Conservation (phyloP, 495 filamentous ascomycete genomes). For the Aspergillus kassunensis region DNA sequence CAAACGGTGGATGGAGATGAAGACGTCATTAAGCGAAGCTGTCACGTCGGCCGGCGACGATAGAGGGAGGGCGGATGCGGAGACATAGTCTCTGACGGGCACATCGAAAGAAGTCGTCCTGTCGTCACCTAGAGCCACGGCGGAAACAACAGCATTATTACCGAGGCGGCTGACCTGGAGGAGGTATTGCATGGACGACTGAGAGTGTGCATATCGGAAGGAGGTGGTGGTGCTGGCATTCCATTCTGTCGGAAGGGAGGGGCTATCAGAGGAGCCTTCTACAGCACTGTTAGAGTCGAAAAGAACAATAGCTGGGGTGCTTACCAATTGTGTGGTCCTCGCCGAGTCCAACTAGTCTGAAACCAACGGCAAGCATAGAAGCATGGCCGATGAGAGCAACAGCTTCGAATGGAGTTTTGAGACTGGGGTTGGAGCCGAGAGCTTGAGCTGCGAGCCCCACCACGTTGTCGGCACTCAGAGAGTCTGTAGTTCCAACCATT, state of each 20-base stretch:
- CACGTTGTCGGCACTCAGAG: slow-evolving; percentile 27
- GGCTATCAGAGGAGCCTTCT: slow-evolving; percentile 49
- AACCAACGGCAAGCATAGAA: slow-evolving; percentile 74
- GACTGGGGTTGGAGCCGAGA: slow-evolving; percentile 37
- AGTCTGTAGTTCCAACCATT: slow-evolving; percentile 26
- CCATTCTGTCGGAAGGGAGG: slow-evolving; percentile 72
- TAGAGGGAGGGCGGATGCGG: slow-evolving; percentile 53
- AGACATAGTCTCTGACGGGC: slow-evolving; percentile 71
- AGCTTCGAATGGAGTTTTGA: slow-evolving; percentile 79
- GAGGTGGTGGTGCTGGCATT: slow-evolving; percentile 65
- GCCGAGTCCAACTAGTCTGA: slow-evolving; percentile 75
- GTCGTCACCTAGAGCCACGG: slow-evolving; percentile 73
- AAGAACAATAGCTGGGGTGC: background rate
- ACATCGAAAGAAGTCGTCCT: slow-evolving; percentile 75
- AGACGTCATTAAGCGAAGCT: slow-evolving; percentile 58
- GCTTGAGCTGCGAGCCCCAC: slow-evolving; percentile 32
- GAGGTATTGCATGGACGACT: slow-evolving; percentile 82
- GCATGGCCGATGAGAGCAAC: slow-evolving; percentile 82
- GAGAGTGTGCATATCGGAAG: slow-evolving; percentile 86
- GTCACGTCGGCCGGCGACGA: slow-evolving; percentile 34
- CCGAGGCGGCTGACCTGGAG: slow-evolving; percentile 79
- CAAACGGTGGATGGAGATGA: slow-evolving; percentile 68
- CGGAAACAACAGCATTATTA: slow-evolving; percentile 76
- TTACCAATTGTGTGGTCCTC: slow-evolving; percentile 71
- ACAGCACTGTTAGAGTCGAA: background rate